Evolutionary conservation across 2,329 filamentous ascomycete species (phyloP), one percentile per base, ranked within the genome.

Genomic region (Diaporthe amygdali): DNA sequence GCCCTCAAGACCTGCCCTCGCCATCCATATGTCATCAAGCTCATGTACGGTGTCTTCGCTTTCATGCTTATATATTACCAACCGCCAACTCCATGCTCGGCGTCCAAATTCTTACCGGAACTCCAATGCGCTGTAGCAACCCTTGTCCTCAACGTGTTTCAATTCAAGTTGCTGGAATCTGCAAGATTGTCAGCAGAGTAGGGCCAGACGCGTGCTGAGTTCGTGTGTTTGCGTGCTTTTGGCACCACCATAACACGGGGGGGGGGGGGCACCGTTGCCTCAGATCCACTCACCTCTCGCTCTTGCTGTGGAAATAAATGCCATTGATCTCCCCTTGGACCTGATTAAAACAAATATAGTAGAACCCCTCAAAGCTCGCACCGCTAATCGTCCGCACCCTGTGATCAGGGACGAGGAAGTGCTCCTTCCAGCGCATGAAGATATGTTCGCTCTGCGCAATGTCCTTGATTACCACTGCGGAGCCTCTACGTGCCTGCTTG

Each of bases 381-480:
- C 96, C 96, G 41, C 91, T 93, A 73, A 99, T 97, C 14, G 94
- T 97, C 73, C 92, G 90, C 25, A 98, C 95, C 20, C 94, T 90
- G 80, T 99, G 96, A 78, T 99, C 95, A 1, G 96, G 96, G 0
- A 99, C 96, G 0, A 99, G 86, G 78, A 99, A 99, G 77, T 97
- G 95, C 79, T 99, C 96, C 82, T 99, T 99, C 96, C 96, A 99
- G 72, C 96, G 91, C 96, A 99, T 99, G 79, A 98, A 99, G 39
- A 99, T 92, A 80, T 97, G 92, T 76, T 98, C 95, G 74, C 91
- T 88, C 79, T 97, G 93, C 59, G 90, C 89, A 76, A 92, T 90
- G 76, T 97, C 92, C 84, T 91, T 84, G 84, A 91, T 85, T 85
- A 79, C 76, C 34, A 86, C 81, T 27, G 90, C 63, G 85, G 90